These are phyloP conservation scores for Massarina eburnea DNA, from an alignment of 2,329 filamentous ascomycete genomes.

Conservation along the genomic window DNA sequence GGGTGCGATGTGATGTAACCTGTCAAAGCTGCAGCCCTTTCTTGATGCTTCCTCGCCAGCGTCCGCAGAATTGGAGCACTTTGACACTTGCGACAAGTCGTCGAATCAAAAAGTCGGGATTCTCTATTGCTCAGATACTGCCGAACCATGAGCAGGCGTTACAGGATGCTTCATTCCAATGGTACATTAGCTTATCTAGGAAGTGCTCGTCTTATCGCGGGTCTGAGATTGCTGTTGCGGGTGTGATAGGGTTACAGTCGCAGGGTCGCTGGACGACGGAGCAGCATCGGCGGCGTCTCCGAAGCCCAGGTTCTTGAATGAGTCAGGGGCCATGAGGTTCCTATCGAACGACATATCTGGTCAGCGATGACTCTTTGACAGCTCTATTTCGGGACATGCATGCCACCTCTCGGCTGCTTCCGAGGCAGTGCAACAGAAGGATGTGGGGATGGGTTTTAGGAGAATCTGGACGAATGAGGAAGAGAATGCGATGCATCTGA, in stretches of 20 bases:
- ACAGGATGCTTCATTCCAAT: slow-evolving; percentile 22
- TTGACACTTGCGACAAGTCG: slow-evolving; percentile 11
- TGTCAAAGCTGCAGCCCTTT: slow-evolving; percentile 25
- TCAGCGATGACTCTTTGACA: slow-evolving; percentile 20
- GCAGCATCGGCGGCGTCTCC: slow-evolving; percentile 49
- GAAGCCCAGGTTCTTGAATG: slow-evolving; percentile 92
- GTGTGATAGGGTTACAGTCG: slow-evolving; percentile 30
- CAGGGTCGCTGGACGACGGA: slow-evolving; percentile 9
- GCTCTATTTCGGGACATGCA: slow-evolving; percentile 12
- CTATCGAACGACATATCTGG: slow-evolving; percentile 39
- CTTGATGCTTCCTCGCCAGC: slow-evolving; percentile 7
- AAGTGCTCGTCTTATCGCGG: slow-evolving; percentile 25
- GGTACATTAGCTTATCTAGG: slow-evolving; percentile 17
- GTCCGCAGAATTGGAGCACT: slow-evolving; percentile 3
- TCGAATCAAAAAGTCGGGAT: slow-evolving; percentile 3
- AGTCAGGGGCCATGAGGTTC: slow-evolving; percentile 94
- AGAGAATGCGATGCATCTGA: slow-evolving; percentile 20
- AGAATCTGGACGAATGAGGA: slow-evolving; percentile 18
- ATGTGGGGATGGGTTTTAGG: slow-evolving; percentile 17
- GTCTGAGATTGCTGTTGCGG: slow-evolving; percentile 23
- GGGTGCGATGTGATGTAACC: slow-evolving; percentile 24
- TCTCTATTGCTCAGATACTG: slow-evolving; percentile 32
- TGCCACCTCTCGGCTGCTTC: slow-evolving; percentile 22
- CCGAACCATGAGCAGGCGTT: slow-evolving; percentile 26
- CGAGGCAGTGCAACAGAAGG: slow-evolving; percentile 25